Percentiles rank a stretch among this genome's conserved stretches.
phyloP scores from a whole-genome alignment of 345 rosid genomes.

The Angophora floribunda region DNA sequence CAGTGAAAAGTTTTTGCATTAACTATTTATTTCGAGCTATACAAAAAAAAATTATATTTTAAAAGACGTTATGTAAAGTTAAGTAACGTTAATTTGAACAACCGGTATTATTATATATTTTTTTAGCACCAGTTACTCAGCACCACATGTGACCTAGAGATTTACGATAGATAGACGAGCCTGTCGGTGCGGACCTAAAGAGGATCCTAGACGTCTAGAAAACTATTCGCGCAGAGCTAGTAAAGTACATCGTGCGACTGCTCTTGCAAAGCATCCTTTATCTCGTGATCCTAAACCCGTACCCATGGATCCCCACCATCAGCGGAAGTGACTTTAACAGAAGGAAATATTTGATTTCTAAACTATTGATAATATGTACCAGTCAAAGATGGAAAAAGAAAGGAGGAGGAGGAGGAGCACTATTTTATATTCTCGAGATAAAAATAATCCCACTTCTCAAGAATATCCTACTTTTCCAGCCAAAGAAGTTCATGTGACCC shows the following conservation, averaged over 20 bases:
- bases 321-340: not conserved
- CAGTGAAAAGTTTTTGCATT: no score
- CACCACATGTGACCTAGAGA: not conserved
- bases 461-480: not conserved
- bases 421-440: not conserved
- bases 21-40: no score
- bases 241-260: not conserved
- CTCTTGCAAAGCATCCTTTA: not conserved
- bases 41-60: no score
- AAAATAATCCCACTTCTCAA: not conserved
- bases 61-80: not conserved
- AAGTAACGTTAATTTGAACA: no score
- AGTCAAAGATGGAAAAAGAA: not conserved
- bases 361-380: not conserved
- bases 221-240: not conserved
- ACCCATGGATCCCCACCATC: not conserved
- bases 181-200: not conserved
- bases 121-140: not conserved
- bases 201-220: not conserved
- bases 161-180: not conserved
- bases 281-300: not conserved
- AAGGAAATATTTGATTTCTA: not conserved
- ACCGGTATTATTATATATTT: no score
- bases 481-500: not conserved
- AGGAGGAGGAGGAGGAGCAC: rapidly evolving